Conservation (phyloP, 1,284 basidiomycete genomes). For the Hypsizygus ulmarius region DNA sequence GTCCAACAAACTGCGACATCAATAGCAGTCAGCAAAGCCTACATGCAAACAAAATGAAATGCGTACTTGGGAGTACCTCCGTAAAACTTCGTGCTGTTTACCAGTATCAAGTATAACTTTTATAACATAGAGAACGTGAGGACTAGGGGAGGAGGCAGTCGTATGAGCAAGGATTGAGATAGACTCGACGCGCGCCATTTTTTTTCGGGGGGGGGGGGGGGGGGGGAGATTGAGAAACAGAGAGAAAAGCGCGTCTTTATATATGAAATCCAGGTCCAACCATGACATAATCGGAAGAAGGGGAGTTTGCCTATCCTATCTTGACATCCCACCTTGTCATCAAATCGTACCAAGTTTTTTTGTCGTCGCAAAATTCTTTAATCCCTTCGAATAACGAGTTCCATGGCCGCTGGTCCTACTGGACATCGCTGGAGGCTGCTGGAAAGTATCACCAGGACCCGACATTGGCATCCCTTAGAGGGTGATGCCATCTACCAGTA, state of each 20-base stretch:
- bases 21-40: neutral
- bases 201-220: too few relatives aligned
- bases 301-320: slow-evolving; percentile 13
- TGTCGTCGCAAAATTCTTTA: too few relatives aligned
- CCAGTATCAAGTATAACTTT: slow-evolving; percentile 34
- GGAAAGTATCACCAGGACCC: too few relatives aligned
- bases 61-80: slow-evolving; percentile 51
- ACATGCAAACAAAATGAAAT: neutral
- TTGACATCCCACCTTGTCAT: neutral
- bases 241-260: neutral
- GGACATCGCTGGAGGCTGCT: too few relatives aligned
- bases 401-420: too few relatives aligned
- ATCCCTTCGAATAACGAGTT: too few relatives aligned
- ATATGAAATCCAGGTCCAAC: neutral
- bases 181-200: slow-evolving; percentile 13
- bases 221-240: slow-evolving; percentile 7
- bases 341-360: neutral
- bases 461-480: too few relatives aligned
- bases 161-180: slow-evolving; percentile 43
- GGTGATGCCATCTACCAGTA: too few relatives aligned
- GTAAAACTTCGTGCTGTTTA: slow-evolving; percentile 32
- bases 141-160: slow-evolving; percentile 47
- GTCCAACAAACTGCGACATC: slow-evolving; percentile 39
- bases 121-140: slow-evolving; percentile 49
- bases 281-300: neutral